A percentile compares a stretch with the other conserved stretches of the same genome.
These are phyloP conservation scores for Zymoseptoria passerinii DNA, from an alignment of 2,329 filamentous ascomycete species.

Conservation along the genomic window DNA sequence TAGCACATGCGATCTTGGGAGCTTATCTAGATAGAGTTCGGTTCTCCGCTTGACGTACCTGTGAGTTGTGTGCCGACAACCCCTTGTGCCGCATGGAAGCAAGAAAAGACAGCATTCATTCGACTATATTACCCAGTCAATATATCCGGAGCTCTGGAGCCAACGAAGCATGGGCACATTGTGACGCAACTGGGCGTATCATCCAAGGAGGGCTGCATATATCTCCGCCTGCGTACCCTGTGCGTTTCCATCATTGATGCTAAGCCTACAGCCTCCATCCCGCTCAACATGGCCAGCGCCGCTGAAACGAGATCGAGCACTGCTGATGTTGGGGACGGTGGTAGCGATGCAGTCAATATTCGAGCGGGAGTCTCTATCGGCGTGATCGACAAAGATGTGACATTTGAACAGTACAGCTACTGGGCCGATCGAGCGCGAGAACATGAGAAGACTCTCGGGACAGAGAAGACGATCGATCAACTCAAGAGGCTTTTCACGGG, in stretches of 20 bases:
- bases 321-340: background rate
- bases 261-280: background rate
- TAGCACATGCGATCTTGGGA: background rate
- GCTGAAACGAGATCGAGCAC: background rate
- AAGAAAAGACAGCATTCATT: background rate
- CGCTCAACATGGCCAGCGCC: background rate
- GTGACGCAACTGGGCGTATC: background rate
- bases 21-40: background rate
- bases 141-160: background rate
- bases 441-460: slow-evolving; percentile 6
- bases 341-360: background rate
- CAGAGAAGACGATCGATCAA: slow-evolving; percentile 3
- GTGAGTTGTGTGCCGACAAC: too few relatives aligned
- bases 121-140: background rate
- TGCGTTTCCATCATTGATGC: background rate
- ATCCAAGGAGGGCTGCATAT: background rate
- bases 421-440: slow-evolving; percentile 11
- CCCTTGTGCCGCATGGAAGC: background rate
- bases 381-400: slow-evolving; percentile 5
- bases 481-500: slow-evolving; percentile 1
- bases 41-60: background rate
- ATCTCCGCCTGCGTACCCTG: background rate
- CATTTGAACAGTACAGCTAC: slow-evolving; percentile 11
- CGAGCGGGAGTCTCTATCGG: background rate
- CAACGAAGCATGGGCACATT: background rate